Conservation (phyloP, 345 rosid species). For the Rhizophora mangle region DNA sequence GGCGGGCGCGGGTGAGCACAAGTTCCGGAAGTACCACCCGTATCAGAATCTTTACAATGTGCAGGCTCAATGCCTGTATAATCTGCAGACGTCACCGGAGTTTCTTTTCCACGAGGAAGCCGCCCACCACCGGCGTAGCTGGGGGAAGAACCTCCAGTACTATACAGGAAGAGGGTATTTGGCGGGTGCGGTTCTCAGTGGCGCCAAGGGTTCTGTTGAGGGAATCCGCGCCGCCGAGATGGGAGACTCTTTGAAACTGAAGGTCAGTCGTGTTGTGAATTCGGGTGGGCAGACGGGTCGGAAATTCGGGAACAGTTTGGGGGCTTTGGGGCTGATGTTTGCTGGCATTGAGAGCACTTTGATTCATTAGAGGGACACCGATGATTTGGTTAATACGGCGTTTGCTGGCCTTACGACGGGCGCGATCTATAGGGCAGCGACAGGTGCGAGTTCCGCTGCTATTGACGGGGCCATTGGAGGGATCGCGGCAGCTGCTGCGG, state of each 20-base stretch:
- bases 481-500: slow-evolving; percentile 46
- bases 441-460: slow-evolving; percentile 50
- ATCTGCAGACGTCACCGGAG: slow-evolving; percentile 59
- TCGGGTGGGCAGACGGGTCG: slow-evolving; percentile 49
- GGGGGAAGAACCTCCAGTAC: slow-evolving; percentile 55
- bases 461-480: slow-evolving; percentile 57
- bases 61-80: slow-evolving; percentile 44
- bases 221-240: slow-evolving; percentile 47
- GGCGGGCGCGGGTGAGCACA: slow-evolving; percentile 13
- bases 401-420: slow-evolving; percentile 54
- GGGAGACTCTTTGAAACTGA: slow-evolving; percentile 48
- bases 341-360: slow-evolving; percentile 52
- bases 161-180: slow-evolving; percentile 54
- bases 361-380: slow-evolving; percentile 39
- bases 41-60: slow-evolving; percentile 43
- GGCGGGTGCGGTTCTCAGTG: slow-evolving; percentile 47
- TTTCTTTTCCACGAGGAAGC: slow-evolving; percentile 56
- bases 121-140: slow-evolving; percentile 40
- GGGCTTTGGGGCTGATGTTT: slow-evolving; percentile 45
- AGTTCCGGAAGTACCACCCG: slow-evolving; percentile 38
- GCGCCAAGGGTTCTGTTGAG: slow-evolving; percentile 34
- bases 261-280: slow-evolving; percentile 45
- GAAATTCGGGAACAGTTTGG: slow-evolving; percentile 44
- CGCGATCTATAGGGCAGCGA: slow-evolving; percentile 47
- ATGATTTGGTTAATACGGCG: slow-evolving; percentile 43